Evolutionary conservation across 257 asterid genomes (phyloP).

Genomic region (Fraxinus americana): DNA sequence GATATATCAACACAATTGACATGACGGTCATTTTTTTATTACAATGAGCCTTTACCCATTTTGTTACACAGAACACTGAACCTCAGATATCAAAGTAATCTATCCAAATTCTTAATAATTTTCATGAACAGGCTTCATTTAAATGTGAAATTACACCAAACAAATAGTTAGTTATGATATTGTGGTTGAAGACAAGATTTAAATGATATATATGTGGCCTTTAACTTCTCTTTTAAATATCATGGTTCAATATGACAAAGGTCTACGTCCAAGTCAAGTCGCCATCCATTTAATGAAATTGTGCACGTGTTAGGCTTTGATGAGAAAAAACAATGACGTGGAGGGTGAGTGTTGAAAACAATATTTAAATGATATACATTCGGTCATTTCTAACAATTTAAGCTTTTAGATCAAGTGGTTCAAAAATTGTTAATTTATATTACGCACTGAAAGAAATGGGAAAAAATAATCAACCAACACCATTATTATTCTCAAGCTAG

Average conservation of each 20-base stretch:
- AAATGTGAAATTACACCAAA: not conserved
- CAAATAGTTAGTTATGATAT: too few species aligned
- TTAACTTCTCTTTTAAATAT: not conserved
- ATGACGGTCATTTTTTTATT: not conserved
- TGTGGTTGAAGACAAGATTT: not conserved
- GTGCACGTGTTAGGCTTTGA: not conserved
- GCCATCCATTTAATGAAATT: not conserved
- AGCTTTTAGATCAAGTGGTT: not conserved
- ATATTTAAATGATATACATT: not conserved
- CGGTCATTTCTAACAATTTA: not conserved
- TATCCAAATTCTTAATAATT: not conserved
- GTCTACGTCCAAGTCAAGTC: not conserved
- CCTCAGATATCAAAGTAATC: not conserved
- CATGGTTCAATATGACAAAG: not conserved
- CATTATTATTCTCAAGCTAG: not conserved
- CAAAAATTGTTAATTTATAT: not conserved
- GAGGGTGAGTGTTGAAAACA: too few species aligned
- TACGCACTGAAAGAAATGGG: not conserved
- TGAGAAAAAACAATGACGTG: not conserved
- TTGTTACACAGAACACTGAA: too few species aligned
- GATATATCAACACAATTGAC: too few species aligned
- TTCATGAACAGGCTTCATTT: not conserved
- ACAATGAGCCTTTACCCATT: too few species aligned
- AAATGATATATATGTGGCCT: not conserved
- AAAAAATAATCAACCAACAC: not conserved